Conservation (phyloP, 2,329 filamentous ascomycete species). For the Monilinia fructigena region DNA sequence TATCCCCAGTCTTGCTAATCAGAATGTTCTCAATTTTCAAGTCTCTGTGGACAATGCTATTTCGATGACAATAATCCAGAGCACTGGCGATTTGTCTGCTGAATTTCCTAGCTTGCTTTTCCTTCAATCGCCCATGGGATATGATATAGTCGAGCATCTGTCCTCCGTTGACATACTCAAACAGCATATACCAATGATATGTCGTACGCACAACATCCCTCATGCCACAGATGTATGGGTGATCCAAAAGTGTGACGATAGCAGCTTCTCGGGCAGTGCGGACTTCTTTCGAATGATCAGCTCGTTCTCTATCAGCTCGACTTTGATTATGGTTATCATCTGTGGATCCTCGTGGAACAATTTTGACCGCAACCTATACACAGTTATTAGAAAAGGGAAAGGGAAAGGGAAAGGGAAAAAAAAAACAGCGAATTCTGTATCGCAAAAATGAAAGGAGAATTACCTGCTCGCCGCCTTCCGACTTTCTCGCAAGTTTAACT, state of each 20-base stretch:
- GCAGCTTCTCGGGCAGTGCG: constrained; percentile 92
- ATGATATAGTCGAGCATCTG: constrained; percentile 99
- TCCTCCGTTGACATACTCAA: constrained; percentile 97
- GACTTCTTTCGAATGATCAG: constrained; percentile 95
- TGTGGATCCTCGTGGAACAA: constrained; percentile 85
- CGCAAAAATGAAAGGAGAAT: constrained; percentile 16
- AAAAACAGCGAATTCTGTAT: not conserved
- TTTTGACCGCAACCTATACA: constrained; percentile 86
- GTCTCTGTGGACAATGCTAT: constrained; percentile 96
- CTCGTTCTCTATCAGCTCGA: constrained; percentile 75
- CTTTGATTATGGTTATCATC: constrained; percentile 70
- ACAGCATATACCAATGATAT: constrained; percentile 99
- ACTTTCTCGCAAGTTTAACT: constrained; percentile 90
- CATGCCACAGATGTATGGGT: constrained; percentile 95
- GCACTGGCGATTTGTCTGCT: constrained; percentile 95
- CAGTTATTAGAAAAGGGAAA: constrained; percentile 26
- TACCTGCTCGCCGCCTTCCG: constrained; percentile 88
- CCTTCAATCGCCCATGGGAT: constrained; percentile 93
- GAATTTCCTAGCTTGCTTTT: constrained; percentile 97
- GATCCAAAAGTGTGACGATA: constrained; percentile 89
- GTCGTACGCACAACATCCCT: constrained; percentile 93
- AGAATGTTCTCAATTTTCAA: constrained; percentile 99
- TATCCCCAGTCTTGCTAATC: constrained; percentile 98
- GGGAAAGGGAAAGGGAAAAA: too few species aligned
- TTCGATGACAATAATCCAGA: constrained; percentile 94